A percentile compares a stretch with the other conserved stretches of the same genome.
Conservation (phyloP, 208 protist genomes). For the Trypanosoma cruzi region DNA sequence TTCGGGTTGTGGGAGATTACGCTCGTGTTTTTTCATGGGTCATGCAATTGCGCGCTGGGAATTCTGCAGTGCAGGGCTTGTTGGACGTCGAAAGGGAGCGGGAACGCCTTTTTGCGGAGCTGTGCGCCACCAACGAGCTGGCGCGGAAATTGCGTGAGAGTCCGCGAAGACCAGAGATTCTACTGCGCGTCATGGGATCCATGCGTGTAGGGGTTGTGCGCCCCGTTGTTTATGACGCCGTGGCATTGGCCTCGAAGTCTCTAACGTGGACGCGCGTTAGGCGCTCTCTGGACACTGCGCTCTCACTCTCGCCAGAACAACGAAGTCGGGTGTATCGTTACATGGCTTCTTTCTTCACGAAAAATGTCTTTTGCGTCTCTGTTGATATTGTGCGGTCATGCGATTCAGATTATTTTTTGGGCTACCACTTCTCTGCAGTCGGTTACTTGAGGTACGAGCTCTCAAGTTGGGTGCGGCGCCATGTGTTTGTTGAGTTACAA, state of each 20-base stretch:
- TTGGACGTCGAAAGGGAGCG: conserved; percentile 28
- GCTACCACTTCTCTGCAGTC: conserved; percentile 49
- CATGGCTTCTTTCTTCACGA: conserved; percentile 39
- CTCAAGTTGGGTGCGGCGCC: conserved; percentile 53
- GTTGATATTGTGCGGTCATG: conserved; percentile 45
- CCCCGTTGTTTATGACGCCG: conserved; percentile 45
- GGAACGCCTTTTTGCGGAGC: conserved; percentile 33
- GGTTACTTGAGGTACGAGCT: conserved; percentile 66
- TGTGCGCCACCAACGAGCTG: conserved; percentile 50
- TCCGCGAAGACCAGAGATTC: conserved; percentile 50
- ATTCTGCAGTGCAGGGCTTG: not conserved
- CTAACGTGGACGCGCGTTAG: conserved; percentile 24
- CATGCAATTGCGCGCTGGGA: not conserved
- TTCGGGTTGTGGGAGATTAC: conserved; percentile 21
- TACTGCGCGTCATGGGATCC: conserved; percentile 19
- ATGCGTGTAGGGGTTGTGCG: conserved; percentile 45
- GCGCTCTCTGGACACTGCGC: conserved; percentile 15
- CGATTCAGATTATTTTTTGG: conserved; percentile 45
- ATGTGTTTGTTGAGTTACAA: conserved; percentile 48
- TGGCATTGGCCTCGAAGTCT: conserved; percentile 36
- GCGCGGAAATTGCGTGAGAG: conserved; percentile 35
- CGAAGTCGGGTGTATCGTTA: conserved; percentile 28
- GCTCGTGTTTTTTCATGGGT: conserved; percentile 8
- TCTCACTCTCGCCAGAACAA: conserved; percentile 26
- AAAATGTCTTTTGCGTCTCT: conserved; percentile 43